Percentiles rank a stretch among this genome's conserved stretches.
These are phyloP conservation scores for Yamadazyma akitaensis DNA, from an alignment of 805 yeast species.

Conservation along the genomic window DNA sequence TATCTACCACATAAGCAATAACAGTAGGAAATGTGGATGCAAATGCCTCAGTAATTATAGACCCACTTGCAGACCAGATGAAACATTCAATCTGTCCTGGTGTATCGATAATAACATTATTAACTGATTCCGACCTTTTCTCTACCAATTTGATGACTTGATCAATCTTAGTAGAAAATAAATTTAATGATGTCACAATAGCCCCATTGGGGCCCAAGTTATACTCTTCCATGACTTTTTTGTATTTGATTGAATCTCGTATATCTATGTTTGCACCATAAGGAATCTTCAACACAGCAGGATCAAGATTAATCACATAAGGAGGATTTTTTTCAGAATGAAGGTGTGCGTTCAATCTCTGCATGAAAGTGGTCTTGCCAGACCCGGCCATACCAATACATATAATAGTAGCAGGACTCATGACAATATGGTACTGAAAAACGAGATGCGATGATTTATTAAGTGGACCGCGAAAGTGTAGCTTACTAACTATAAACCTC, in stretches of 20 bases:
- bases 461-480: not conserved
- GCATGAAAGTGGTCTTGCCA: conserved; percentile 98
- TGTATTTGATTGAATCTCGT: conserved; percentile 92
- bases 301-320: conserved; percentile 91
- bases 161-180: conserved; percentile 93
- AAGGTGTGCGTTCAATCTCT: conserved; percentile 84
- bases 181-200: conserved; percentile 88
- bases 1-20: conserved; percentile 92
- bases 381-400: conserved; percentile 58
- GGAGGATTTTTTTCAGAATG: conserved; percentile 74
- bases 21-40: conserved; percentile 96
- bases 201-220: conserved; percentile 98
- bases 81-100: conserved; percentile 99
- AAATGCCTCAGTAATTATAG: conserved; percentile 93
- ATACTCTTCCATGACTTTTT: conserved; percentile 94
- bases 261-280: conserved; percentile 93
- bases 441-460: conserved; percentile 4
- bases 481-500: not conserved
- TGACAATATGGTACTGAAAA: conserved; percentile 8
- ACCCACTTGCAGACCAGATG: conserved; percentile 97
- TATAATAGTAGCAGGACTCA: conserved; percentile 39
- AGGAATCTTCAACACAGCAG: conserved; percentile 93
- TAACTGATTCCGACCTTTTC: conserved; percentile 55
- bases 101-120: conserved; percentile 86
- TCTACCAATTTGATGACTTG: conserved; percentile 87